These are phyloP conservation scores for Boletus edulis DNA, from an alignment of 768 basidiomycete genomes.

Conservation along the genomic window DNA sequence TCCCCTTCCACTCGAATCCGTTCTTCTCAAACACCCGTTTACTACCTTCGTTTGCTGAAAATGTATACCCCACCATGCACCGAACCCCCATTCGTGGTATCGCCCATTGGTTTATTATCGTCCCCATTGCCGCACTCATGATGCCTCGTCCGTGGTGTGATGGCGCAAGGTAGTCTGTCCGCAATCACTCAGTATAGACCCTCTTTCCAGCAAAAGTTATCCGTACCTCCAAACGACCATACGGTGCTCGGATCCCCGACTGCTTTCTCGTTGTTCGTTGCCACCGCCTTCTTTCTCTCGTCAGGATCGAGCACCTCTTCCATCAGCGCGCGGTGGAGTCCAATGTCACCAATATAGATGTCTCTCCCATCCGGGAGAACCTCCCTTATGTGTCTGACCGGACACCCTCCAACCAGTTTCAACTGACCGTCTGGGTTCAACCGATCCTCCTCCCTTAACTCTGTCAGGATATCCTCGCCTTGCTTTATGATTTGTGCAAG, in stretches of 20 bases:
- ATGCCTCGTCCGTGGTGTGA: conserved; percentile 67
- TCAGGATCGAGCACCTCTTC: conserved; percentile 36
- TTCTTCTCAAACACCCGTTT: conserved; percentile 66
- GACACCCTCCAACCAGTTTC: conserved; percentile 42
- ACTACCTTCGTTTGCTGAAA: conserved; percentile 57
- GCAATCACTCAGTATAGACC: neutral
- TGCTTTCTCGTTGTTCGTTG: conserved; percentile 40
- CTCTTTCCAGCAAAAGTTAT: neutral
- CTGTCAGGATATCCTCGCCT: conserved; percentile 21
- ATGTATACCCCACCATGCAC: conserved; percentile 42
- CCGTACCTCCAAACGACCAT: conserved; percentile 62
- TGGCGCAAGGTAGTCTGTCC: conserved; percentile 57
- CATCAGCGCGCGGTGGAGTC: conserved; percentile 23
- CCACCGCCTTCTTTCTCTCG: conserved; percentile 32
- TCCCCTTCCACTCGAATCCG: conserved; percentile 46
- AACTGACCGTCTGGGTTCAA: conserved; percentile 19
- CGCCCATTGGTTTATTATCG: conserved; percentile 56
- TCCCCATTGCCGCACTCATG: conserved; percentile 63
- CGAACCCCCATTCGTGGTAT: conserved; percentile 62
- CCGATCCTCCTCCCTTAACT: conserved; percentile 16
- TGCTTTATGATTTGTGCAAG: conserved; percentile 17
- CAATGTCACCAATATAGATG: conserved; percentile 45
- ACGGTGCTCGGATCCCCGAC: conserved; percentile 54
- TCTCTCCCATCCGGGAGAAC: conserved; percentile 54
- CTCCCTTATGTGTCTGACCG: conserved; percentile 52